Percentiles rank a stretch among this genome's conserved stretches.
Conservation (phyloP, 805 yeast genomes). For the Spathaspora passalidarum region DNA sequence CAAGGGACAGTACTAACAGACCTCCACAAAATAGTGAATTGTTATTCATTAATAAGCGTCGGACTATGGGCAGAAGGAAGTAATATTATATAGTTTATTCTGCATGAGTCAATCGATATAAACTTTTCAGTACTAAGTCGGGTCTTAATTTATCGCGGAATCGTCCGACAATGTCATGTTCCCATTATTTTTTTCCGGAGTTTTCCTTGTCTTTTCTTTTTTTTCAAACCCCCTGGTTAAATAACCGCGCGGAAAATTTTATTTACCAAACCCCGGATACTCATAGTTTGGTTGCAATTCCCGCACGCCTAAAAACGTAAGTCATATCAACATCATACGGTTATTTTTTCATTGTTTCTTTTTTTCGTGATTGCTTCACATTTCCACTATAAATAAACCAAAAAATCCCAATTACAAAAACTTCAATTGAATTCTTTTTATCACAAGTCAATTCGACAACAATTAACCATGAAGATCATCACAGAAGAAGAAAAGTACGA, state of each 20-base stretch:
- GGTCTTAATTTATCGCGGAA: not conserved
- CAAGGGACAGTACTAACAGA: not conserved
- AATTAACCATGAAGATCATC: conserved; percentile 58
- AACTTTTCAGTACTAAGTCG: no score
- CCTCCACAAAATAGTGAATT: conserved; percentile 39
- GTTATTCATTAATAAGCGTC: conserved; percentile 51
- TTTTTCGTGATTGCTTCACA: not conserved
- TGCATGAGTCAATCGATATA: no score
- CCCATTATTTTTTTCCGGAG: not conserved
- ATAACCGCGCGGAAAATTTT: not conserved
- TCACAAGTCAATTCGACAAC: not conserved
- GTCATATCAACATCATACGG: not conserved
- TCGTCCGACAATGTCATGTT: no score
- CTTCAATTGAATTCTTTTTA: not conserved
- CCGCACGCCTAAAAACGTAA: not conserved
- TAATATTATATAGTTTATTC: no score
- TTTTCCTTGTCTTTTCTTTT: not conserved
- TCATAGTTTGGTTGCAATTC: not conserved
- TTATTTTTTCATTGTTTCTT: not conserved
- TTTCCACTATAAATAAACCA: not conserved
- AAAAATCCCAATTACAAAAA: not conserved
- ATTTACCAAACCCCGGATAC: not conserved
- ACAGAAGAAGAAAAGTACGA: conserved; percentile 64
- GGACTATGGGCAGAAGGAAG: conserved; percentile 19
- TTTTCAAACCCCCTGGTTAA: not conserved